phyloP scores from a whole-genome alignment of 2,329 filamentous ascomycete genomes.

The Exophiala bonariae region DNA sequence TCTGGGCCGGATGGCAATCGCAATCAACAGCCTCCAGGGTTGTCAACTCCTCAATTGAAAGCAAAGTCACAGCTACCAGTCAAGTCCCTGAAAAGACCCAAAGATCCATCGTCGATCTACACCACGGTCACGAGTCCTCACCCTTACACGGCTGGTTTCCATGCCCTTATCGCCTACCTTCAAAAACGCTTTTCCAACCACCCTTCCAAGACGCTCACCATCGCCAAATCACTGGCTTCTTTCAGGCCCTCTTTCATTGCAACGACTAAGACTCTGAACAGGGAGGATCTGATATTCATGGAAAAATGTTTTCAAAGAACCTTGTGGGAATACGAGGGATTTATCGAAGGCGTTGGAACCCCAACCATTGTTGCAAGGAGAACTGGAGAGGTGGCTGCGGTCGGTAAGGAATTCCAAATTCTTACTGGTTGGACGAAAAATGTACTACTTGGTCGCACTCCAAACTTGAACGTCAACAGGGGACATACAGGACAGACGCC shows the following conservation, averaged over 20 bases:
- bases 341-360: constrained; percentile 82
- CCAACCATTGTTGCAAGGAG: constrained; percentile 89
- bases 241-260: constrained; percentile 93
- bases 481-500: constrained; percentile 46
- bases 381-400: constrained; percentile 90
- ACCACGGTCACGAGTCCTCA: constrained; percentile 88
- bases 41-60: constrained; percentile 47
- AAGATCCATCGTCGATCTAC: constrained; percentile 83
- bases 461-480: constrained; percentile 83
- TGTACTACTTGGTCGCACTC: constrained; percentile 80
- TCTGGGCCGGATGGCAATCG: constrained; percentile 31
- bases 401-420: constrained; percentile 95
- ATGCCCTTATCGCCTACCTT: constrained; percentile 79
- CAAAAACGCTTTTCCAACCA: constrained; percentile 68
- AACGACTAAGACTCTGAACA: constrained; percentile 83
- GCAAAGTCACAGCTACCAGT: constrained; percentile 32
- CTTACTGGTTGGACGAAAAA: constrained; percentile 93
- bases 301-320: constrained; percentile 95
- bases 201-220: constrained; percentile 72
- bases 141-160: constrained; percentile 85
- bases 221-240: constrained; percentile 82
- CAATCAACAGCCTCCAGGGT: constrained; percentile 35
- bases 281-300: constrained; percentile 92
- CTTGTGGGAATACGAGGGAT: constrained; percentile 89
- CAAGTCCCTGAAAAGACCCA: constrained; percentile 48